Base-by-base conservation (phyloP, 441 rosid genomes). In the Breynia disticha region DNA sequence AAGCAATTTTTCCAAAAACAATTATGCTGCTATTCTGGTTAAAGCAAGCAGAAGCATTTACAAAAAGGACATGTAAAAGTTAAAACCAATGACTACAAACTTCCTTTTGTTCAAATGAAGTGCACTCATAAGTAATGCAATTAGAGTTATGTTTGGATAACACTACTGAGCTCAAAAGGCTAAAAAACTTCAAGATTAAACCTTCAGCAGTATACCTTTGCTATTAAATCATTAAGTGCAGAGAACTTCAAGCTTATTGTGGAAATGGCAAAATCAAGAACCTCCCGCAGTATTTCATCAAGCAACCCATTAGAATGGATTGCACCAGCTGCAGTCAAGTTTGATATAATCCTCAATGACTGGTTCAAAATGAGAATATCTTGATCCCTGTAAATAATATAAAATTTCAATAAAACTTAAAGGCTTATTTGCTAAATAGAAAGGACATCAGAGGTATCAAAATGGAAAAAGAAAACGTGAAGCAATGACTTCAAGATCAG, bases 311-410 rank as follows among this genome's bases (percentile, higher is more conserved):
- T 67, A 49, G 89, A 75, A 53, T 61, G 77, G 48, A 79, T 73
- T 54, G 76, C 87, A 46, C 83, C 87, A 68, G 87, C 93, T 55
- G 84, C 84, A 74, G 81, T 73, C 74, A 93, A 69, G 70, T 93
- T 89, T 68, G 95, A 78, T 68, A 89, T 78, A 63, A 93, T 80
- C 69, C 78, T 80, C 63, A 93, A 69, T 54, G 99, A 78, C 82
- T 87, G 97, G 71, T 62, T 79, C 54, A 86, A 72, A 62, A 67
- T 72, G 56, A 74, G 67, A 72, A 79, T 60, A 67, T 80, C 90
- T 65, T 76, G 81, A 58, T 81, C 86, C 83, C 98, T 93, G 86
- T n/a, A n/a, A n/a, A n/a, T n/a, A n/a, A n/a, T n/a, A n/a, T n/a
- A n/a, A n/a, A n/a, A 41, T 15, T 15, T 13, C n/a, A 41, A 41